phyloP scores from a whole-genome alignment of 108 stramenopile species.

The Nitzschia palea region DNA sequence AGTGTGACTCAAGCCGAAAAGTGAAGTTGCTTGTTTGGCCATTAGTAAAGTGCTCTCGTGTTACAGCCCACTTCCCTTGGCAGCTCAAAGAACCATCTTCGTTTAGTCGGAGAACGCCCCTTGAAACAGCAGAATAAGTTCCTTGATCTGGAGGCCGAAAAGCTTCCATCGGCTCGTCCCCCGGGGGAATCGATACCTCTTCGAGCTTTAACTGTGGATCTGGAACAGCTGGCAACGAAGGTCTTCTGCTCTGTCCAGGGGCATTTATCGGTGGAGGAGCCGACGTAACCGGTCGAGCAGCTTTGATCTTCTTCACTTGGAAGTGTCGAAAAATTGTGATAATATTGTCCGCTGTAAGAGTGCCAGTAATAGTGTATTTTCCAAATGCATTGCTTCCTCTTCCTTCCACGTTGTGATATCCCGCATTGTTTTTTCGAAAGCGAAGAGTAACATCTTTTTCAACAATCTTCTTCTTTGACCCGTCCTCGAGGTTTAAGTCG shows the following conservation, averaged over 20 bases:
- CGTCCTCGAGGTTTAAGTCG: slow-evolving; percentile 58
- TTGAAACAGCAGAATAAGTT: slow-evolving; percentile 65
- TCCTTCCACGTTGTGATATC: slow-evolving; percentile 87
- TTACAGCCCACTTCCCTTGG: slow-evolving; percentile 79
- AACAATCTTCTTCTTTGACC: slow-evolving; percentile 49
- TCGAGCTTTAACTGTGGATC: slow-evolving; percentile 55
- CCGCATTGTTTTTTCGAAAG: slow-evolving; percentile 76
- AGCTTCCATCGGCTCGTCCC: slow-evolving; percentile 22
- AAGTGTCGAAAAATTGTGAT: slow-evolving; percentile 86
- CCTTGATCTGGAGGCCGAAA: slow-evolving; percentile 39
- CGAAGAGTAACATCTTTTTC: slow-evolving; percentile 77
- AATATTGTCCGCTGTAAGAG: slow-evolving; percentile 59
- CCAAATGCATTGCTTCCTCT: slow-evolving; percentile 78
- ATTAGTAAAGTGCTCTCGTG: slow-evolving; percentile 65
- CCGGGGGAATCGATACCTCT: slow-evolving; percentile 54
- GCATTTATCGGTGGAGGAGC: slow-evolving; percentile 55
- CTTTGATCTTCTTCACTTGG: slow-evolving; percentile 46
- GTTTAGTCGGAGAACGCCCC: slow-evolving; percentile 74
- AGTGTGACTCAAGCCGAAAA: slow-evolving; percentile 72
- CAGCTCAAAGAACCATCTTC: slow-evolving; percentile 75
- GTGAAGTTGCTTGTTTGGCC: slow-evolving; percentile 66
- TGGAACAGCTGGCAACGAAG: slow-evolving; percentile 22
- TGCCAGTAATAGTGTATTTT: slow-evolving; percentile 84
- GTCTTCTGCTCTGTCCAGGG: slow-evolving; percentile 27
- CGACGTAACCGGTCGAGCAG: slow-evolving; percentile 32